Evolutionary conservation across 257 asterid genomes (phyloP).

Genomic region (Salvia rosmarinus): DNA sequence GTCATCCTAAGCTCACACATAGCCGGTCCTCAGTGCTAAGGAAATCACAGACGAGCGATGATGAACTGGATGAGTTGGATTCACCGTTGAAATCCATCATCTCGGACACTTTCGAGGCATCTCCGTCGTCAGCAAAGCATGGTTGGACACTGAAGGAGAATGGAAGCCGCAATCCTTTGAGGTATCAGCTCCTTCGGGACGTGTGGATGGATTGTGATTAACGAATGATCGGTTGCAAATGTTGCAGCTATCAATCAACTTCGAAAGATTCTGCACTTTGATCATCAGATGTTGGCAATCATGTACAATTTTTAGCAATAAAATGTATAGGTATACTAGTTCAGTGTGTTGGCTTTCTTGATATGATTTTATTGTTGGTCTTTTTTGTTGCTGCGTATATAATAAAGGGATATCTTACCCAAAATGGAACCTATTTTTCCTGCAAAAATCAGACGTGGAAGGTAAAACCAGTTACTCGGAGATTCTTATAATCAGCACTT

Average conservation of each 20-base stretch:
- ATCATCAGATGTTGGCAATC: not conserved
- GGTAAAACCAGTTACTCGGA: not conserved
- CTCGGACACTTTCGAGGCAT: conserved; percentile 39
- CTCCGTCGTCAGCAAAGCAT: conserved; percentile 44
- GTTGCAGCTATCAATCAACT: not conserved
- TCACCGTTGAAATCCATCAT: no score
- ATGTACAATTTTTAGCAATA: not conserved
- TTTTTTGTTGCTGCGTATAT: not conserved
- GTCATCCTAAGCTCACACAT: conserved; percentile 47
- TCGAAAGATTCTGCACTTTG: not conserved
- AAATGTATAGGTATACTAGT: not conserved
- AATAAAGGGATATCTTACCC: not conserved
- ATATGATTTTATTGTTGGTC: not conserved
- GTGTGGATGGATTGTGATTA: conserved; percentile 59
- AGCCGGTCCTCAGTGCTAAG: no score
- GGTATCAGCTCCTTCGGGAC: conserved; percentile 73
- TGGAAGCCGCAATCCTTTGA: conserved; percentile 45
- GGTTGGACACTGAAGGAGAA: conserved; percentile 43
- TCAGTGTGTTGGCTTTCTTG: not conserved
- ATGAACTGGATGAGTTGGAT: no score
- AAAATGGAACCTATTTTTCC: not conserved
- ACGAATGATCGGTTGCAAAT: not conserved
- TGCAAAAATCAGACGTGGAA: not conserved
- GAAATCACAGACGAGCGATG: no score
- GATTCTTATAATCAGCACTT: no score